phyloP scores from a whole-genome alignment of 129 eudicot species.

The Tagetes patula region DNA sequence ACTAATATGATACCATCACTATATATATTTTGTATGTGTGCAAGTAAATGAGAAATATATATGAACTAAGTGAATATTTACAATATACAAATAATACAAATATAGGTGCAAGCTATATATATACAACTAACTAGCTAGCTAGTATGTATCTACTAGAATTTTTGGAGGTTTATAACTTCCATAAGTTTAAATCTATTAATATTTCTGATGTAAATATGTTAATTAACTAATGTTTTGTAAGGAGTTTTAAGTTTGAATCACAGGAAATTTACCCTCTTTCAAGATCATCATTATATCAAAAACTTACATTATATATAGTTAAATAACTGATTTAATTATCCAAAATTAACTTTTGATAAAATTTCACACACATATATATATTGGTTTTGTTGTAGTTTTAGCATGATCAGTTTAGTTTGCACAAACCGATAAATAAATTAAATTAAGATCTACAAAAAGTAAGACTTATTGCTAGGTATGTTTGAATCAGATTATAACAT shows the following conservation, averaged over 20 bases:
- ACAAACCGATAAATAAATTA: neutral
- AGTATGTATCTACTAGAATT: neutral
- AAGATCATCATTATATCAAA: neutral
- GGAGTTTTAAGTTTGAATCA: neutral
- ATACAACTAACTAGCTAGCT: too few species aligned
- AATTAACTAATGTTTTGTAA: neutral
- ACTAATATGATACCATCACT: neutral
- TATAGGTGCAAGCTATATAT: too few species aligned
- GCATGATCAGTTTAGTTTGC: conserved; percentile 1
- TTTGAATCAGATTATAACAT: conserved; percentile 31
- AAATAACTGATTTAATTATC: neutral
- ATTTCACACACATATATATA: neutral
- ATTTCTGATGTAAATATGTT: neutral
- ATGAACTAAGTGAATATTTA: too few species aligned
- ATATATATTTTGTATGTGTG: neutral
- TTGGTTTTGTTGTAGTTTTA: neutral
- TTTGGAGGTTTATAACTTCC: neutral
- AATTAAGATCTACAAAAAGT: conserved; percentile 16
- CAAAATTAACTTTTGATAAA: neutral
- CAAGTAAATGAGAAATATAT: too few species aligned
- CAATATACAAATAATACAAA: too few species aligned
- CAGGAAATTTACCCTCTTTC: neutral
- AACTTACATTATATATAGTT: neutral
- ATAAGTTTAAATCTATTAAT: neutral
- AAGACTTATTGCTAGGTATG: conserved; percentile 28